These are phyloP conservation scores for Phialophora tarda DNA, from an alignment of 2,329 filamentous ascomycete genomes.

Conservation along the genomic window DNA sequence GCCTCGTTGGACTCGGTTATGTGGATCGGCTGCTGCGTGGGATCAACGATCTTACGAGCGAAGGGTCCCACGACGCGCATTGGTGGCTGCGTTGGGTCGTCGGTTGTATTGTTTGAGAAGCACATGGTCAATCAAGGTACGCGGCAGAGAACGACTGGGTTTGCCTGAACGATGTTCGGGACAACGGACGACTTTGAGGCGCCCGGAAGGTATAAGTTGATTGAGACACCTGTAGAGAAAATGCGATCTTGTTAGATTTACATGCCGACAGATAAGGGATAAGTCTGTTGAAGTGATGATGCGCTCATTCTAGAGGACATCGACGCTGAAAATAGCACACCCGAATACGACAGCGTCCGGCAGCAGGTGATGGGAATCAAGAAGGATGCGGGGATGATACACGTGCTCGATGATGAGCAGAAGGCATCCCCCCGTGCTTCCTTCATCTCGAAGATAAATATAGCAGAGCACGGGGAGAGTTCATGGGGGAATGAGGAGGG, in stretches of 20 bases:
- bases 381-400: background rate
- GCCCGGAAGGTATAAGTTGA: background rate
- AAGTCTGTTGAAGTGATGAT: background rate
- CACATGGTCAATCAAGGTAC: constrained; percentile 23
- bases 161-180: background rate
- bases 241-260: background rate
- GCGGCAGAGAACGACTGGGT: background rate
- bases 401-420: background rate
- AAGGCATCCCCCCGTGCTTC: background rate
- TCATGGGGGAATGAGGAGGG: background rate
- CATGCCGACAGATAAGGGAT: background rate
- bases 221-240: background rate
- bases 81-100: constrained; percentile 33
- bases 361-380: background rate
- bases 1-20: constrained; percentile 26
- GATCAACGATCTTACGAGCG: constrained; percentile 18
- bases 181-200: background rate
- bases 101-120: constrained; percentile 20
- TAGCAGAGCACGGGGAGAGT: background rate
- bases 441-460: background rate
- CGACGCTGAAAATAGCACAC: constrained; percentile 14
- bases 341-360: constrained; percentile 9
- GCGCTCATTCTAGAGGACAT: background rate
- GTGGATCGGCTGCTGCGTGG: constrained; percentile 32
- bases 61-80: constrained; percentile 14